phyloP scores from a whole-genome alignment of 2,329 filamentous ascomycete genomes.

The Diaporthe caulivora region DNA sequence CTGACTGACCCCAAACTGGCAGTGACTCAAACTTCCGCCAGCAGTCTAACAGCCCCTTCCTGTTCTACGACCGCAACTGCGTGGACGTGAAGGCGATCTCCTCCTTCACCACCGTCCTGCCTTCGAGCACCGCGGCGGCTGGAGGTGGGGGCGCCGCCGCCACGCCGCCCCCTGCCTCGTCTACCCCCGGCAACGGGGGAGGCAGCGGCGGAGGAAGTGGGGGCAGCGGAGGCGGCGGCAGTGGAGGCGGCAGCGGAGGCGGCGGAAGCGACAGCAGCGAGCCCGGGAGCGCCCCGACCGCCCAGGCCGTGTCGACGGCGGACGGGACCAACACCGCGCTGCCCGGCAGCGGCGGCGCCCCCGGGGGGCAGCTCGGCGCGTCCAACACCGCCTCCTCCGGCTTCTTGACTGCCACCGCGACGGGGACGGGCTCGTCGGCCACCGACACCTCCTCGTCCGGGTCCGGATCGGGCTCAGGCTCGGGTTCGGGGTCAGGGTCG shows the following conservation, averaged over 20 bases:
- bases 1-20: neutral
- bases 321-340: neutral
- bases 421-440: slow-evolving; percentile 1
- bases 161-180: neutral
- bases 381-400: neutral
- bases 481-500: slow-evolving; percentile 1
- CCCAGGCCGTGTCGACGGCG: slow-evolving; percentile 11
- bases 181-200: neutral
- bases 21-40: slow-evolving; percentile 37
- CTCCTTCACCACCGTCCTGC: slow-evolving; percentile 31
- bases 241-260: neutral
- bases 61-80: slow-evolving; percentile 40
- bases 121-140: slow-evolving; percentile 1
- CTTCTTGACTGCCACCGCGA: slow-evolving; percentile 13
- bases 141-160: neutral
- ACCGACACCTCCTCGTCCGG: slow-evolving; percentile 1
- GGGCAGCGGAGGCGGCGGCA: neutral
- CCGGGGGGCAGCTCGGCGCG: neutral
- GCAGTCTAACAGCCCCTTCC: slow-evolving; percentile 35
- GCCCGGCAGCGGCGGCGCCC: neutral
- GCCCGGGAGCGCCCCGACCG: slow-evolving; percentile 1
- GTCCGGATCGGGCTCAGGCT: neutral
- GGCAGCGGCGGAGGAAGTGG: neutral
- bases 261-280: neutral
- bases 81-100: slow-evolving; percentile 31